Evolutionary conservation across 106 monocot genomes (phyloP).

Genomic region (Cymbidium sinense): DNA sequence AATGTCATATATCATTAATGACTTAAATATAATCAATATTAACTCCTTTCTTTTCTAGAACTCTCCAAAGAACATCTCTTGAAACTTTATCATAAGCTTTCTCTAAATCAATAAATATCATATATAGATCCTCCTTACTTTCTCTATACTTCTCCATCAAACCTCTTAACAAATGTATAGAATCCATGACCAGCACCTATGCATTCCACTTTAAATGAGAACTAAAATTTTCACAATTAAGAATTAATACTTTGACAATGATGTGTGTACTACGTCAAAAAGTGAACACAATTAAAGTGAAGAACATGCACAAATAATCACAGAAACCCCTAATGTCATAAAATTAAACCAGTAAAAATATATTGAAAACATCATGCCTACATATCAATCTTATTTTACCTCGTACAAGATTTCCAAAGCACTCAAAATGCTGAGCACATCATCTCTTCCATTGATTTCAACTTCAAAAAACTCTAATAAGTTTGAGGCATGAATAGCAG

Average conservation of each 20-base stretch:
- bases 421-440: conserved; percentile 65
- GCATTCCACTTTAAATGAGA: background rate
- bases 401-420: conserved; percentile 91
- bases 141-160: too few species aligned
- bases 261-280: background rate
- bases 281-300: background rate
- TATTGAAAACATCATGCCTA: background rate
- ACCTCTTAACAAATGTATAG: too few species aligned
- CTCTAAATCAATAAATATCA: too few species aligned
- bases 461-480: conserved; percentile 69
- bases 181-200: background rate
- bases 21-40: too few species aligned
- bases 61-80: too few species aligned
- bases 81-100: too few species aligned
- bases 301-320: background rate
- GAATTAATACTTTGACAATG: background rate
- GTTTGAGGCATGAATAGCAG: conserved; percentile 42
- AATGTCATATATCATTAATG: too few species aligned
- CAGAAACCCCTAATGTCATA: background rate
- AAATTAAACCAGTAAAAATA: background rate
- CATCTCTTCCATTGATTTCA: conserved; percentile 56
- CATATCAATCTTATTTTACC: conserved; percentile 26
- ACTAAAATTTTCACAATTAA: background rate
- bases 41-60: too few species aligned
- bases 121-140: too few species aligned